Evolutionary conservation across 2,329 filamentous ascomycete species (phyloP).

Genomic region (Zymoseptoria brevis): DNA sequence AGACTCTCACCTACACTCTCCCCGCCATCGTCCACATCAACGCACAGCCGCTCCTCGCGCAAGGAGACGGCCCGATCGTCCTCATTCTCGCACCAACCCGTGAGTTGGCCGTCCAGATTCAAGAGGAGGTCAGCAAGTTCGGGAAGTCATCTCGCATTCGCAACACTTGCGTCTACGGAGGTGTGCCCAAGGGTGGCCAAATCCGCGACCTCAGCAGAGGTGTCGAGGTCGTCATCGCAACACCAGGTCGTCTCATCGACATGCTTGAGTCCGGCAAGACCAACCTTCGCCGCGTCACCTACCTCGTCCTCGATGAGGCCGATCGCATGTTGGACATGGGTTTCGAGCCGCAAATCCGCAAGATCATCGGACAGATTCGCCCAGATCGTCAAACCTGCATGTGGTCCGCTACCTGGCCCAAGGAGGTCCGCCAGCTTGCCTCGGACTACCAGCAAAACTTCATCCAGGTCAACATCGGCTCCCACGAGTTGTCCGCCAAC

Average conservation of each 20-base stretch:
- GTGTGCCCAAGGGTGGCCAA: conserved; percentile 95
- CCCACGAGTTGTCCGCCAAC: conserved; percentile 91
- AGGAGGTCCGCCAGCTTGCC: conserved; percentile 90
- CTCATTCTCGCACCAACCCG: conserved; percentile 92
- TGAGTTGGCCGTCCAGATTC: conserved; percentile 97
- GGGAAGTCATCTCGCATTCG: conserved; percentile 95
- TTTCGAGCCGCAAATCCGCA: conserved; percentile 98
- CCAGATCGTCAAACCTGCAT: conserved; percentile 98
- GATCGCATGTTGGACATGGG: conserved; percentile 99
- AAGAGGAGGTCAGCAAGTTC: conserved; percentile 97
- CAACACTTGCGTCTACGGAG: conserved; percentile 98
- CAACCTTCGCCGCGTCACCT: conserved; percentile 94
- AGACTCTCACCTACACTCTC: conserved; percentile 96
- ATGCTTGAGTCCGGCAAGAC: conserved; percentile 98
- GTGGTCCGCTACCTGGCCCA: conserved; percentile 99
- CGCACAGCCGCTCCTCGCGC: conserved; percentile 89
- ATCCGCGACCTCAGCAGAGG: conserved; percentile 90
- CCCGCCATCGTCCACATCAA: conserved; percentile 99
- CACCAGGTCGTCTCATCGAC: conserved; percentile 93
- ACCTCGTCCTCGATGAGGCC: conserved; percentile 95
- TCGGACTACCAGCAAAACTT: conserved; percentile 88
- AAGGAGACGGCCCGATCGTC: conserved; percentile 92
- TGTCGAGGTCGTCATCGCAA: conserved; percentile 98
- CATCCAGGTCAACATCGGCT: conserved; percentile 98
- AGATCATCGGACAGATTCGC: conserved; percentile 95